Percentiles rank a stretch among this genome's conserved stretches.
Conservation (phyloP, 768 basidiomycete genomes). For the Neoboletus magnificus region DNA sequence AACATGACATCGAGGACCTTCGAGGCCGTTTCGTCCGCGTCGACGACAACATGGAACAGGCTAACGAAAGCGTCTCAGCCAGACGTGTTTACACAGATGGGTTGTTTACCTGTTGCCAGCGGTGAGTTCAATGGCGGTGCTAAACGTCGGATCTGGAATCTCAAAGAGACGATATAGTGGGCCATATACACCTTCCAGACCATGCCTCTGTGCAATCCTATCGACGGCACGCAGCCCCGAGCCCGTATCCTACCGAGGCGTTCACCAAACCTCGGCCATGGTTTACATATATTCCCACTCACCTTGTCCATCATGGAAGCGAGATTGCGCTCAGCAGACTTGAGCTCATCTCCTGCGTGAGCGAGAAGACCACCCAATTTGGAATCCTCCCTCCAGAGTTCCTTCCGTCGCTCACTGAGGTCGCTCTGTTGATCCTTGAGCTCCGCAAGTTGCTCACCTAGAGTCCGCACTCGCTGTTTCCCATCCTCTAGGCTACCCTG, state of each 20-base stretch:
- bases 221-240: constrained; percentile 85
- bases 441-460: constrained; percentile 55
- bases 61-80: constrained; percentile 30
- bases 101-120: constrained; percentile 84
- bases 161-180: constrained; percentile 94
- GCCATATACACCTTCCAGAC: constrained; percentile 83
- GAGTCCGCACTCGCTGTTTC: constrained; percentile 49
- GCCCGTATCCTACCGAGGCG: constrained; percentile 73
- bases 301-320: constrained; percentile 97
- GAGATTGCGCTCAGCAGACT: constrained; percentile 72
- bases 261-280: not conserved
- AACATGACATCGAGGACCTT: constrained; percentile 92
- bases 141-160: constrained; percentile 82
- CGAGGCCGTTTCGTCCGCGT: constrained; percentile 91
- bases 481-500: constrained; percentile 65
- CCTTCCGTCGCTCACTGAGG: constrained; percentile 80
- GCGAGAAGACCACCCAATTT: constrained; percentile 76
- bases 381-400: constrained; percentile 92
- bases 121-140: constrained; percentile 89
- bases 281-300: not conserved
- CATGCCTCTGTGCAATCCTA: constrained; percentile 71
- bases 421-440: constrained; percentile 69
- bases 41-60: constrained; percentile 96
- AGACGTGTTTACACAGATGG: not conserved
- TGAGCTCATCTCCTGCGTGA: constrained; percentile 77